Conservation (phyloP, 2,329 filamentous ascomycete genomes). For the Diaporthe destruens region DNA sequence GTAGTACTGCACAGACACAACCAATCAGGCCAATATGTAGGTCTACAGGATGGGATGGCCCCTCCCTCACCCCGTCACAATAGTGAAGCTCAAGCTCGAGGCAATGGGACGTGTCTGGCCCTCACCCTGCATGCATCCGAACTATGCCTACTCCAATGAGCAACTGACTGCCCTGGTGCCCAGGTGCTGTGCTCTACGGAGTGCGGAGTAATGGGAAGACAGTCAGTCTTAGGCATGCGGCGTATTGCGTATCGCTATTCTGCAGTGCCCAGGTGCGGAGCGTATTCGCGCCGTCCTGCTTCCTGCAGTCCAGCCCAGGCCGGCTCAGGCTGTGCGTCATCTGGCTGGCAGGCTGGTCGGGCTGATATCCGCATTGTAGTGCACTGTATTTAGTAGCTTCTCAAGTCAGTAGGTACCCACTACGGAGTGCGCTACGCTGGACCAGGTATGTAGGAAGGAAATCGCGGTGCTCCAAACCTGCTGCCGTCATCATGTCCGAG, state of each 20-base stretch:
- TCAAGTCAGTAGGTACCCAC: background rate
- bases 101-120: slow-evolving; percentile 4
- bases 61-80: background rate
- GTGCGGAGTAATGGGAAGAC: background rate
- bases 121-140: background rate
- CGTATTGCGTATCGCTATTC: background rate
- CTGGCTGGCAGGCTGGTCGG: too few species aligned
- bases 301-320: background rate
- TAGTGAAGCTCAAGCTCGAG: slow-evolving; percentile 5
- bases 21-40: too few species aligned
- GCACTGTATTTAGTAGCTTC: too few species aligned
- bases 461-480: background rate
- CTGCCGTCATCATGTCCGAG: slow-evolving; percentile 1
- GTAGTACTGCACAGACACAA: background rate
- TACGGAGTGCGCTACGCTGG: too few species aligned
- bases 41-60: background rate
- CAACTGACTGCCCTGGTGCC: background rate
- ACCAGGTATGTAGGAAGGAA: background rate
- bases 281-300: background rate
- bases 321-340: slow-evolving; percentile 6
- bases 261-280: too few species aligned
- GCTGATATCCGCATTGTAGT: too few species aligned
- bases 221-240: background rate
- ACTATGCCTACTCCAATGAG: background rate
- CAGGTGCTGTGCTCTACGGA: background rate